phyloP scores from a whole-genome alignment of 495 filamentous ascomycete species.

The Lindgomyces ingoldianus region DNA sequence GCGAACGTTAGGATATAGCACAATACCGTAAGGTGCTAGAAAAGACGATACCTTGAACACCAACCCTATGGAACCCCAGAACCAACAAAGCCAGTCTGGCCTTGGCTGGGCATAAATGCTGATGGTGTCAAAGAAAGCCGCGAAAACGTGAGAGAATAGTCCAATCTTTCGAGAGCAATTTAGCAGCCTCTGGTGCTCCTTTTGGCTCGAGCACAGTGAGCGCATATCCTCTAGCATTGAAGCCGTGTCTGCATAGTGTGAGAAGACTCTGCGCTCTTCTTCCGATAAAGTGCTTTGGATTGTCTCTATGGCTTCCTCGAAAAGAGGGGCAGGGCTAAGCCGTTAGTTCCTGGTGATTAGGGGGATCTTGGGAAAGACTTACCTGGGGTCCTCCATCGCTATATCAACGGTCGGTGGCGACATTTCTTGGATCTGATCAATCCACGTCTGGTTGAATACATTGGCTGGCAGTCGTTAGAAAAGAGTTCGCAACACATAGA shows the following conservation, averaged over 20 bases:
- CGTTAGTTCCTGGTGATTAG: not conserved
- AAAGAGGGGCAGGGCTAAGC: constrained; percentile 17
- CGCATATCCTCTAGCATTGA: constrained; percentile 16
- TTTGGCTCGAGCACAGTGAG: constrained; percentile 13
- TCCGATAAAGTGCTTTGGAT: constrained; percentile 14
- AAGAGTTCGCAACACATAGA: not conserved
- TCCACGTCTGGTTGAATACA: constrained; percentile 17
- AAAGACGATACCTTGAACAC: constrained; percentile 23
- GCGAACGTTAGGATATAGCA: not conserved
- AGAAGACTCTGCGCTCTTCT: constrained; percentile 11
- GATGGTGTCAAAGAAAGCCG: constrained; percentile 24
- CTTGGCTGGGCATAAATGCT: constrained; percentile 14
- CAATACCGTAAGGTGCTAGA: not conserved
- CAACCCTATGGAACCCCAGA: constrained; percentile 19
- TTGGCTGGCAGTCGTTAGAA: constrained; percentile 11
- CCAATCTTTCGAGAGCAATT: constrained; percentile 15
- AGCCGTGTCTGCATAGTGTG: constrained; percentile 2
- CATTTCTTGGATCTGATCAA: constrained; percentile 20
- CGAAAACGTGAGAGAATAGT: constrained; percentile 14
- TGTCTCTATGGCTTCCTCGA: constrained; percentile 23
- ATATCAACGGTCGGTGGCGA: constrained; percentile 20
- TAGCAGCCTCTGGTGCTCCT: constrained; percentile 17
- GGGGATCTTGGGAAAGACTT: not conserved
- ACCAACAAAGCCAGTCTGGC: constrained; percentile 24
- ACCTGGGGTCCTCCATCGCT: constrained; percentile 16